Conservation (phyloP, 208 protist genomes). For the Acanthamoeba royreba region DNA sequence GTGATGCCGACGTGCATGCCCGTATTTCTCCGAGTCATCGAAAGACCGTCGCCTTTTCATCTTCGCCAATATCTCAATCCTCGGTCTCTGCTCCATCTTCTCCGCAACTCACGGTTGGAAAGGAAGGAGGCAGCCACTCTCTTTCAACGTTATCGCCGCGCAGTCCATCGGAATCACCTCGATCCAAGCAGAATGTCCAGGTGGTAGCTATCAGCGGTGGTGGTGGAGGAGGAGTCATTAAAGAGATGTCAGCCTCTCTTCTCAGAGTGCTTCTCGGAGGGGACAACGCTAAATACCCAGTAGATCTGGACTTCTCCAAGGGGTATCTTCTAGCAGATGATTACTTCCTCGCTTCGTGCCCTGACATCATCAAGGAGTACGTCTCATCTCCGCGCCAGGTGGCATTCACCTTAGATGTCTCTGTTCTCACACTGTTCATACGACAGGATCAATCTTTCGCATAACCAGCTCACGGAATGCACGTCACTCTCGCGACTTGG, state of each 20-base stretch:
- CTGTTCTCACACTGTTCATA: no score
- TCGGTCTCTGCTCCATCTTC: background rate
- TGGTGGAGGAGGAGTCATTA: background rate
- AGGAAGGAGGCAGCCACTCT: no score
- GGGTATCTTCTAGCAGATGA: background rate
- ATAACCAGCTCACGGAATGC: background rate
- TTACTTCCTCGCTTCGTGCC: background rate
- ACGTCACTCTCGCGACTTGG: background rate
- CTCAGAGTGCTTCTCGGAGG: background rate
- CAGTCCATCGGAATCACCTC: background rate
- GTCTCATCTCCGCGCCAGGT: background rate
- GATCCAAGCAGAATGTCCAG: background rate
- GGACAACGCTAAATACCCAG: background rate
- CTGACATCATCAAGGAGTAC: constrained; percentile 7
- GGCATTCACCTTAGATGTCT: background rate
- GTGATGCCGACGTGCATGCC: no score
- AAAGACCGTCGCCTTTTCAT: background rate
- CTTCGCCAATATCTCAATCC: background rate
- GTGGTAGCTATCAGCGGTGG: background rate
- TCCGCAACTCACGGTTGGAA: no score
- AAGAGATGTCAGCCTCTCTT: background rate
- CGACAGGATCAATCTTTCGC: background rate
- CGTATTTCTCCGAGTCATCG: no score
- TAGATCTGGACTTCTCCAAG: background rate
- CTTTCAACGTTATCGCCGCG: background rate